Percentiles rank a stretch among this genome's conserved stretches.
These are phyloP conservation scores for Phytophthora kernoviae DNA, from an alignment of 352 stramenopile genomes.

Conservation along the genomic window DNA sequence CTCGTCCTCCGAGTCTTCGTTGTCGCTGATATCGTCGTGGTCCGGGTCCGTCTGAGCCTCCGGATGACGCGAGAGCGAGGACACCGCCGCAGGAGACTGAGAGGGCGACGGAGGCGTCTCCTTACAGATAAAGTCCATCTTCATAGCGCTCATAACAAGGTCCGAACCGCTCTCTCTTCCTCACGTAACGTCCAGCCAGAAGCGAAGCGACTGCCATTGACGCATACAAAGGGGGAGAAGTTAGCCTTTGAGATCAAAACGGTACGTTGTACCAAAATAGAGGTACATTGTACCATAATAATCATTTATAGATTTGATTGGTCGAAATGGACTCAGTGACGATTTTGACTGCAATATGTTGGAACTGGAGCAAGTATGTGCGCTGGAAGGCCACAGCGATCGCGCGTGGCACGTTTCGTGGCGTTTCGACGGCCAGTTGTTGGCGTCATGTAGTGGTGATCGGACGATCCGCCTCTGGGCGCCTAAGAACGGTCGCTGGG, in stretches of 20 bases:
- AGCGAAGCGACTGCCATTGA: neutral
- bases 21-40: conserved; percentile 63
- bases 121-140: conserved; percentile 85
- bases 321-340: neutral
- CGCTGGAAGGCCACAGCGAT: conserved; percentile 87
- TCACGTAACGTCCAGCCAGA: conserved; percentile 10
- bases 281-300: neutral
- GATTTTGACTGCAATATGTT: too few species aligned
- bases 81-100: conserved; percentile 10
- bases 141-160: conserved; percentile 70
- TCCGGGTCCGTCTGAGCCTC: conserved; percentile 22
- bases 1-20: conserved; percentile 87
- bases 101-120: conserved; percentile 37
- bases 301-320: too few species aligned
- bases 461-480: conserved; percentile 88
- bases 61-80: neutral
- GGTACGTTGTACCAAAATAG: neutral
- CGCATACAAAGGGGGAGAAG: neutral
- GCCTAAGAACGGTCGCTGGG: conserved; percentile 68
- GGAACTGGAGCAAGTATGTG: conserved; percentile 56
- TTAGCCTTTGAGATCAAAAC: neutral
- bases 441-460: conserved; percentile 93
- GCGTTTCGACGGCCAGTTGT: conserved; percentile 79
- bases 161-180: conserved; percentile 1
- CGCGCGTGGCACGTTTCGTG: conserved; percentile 93